Base-by-base conservation (phyloP, 495 filamentous ascomycete genomes). In the Entonaema liquescens region DNA sequence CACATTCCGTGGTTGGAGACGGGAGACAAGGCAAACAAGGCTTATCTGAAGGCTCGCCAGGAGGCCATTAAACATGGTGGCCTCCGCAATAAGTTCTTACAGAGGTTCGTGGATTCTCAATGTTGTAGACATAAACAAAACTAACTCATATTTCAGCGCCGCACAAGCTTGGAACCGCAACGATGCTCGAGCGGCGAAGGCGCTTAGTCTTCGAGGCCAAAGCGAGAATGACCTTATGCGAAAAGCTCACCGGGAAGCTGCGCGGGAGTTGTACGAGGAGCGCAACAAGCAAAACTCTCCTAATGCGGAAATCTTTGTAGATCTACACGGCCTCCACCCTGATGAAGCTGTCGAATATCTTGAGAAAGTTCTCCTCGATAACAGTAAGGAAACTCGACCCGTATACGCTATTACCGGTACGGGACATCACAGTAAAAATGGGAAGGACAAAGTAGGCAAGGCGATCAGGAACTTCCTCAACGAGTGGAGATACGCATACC, bases 161-260 rank as follows among this genome's bases (percentile, higher is more conserved):
- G 95, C 95, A n/a, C 94, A 97, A 84, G 96, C 96, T n/a, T 99
- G 96, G 96, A 97, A 98, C 77, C 92, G 96, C 55, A 98, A 96
- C 75, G 96, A 99, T 78, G 94, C 96, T 23, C 90, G 96, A 69
- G 94, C 95, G 15, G 96, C 96, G 29, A 98, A 98, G 81, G 95
- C 95, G 40, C 84, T 98, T 55, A 95, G 92, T 67, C 87, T 98
- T 52, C 91, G 97, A 13, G 96, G 96, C 26, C 96, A 98, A 78
- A 93, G 90, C 49, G 96, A 98, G 81, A 99, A 99, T 70, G 91
- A 96, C 64, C 88, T 94, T 2, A 99, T 99, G 96, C 89, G 94
- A 68, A 96, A 96, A 83, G 94, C 93, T 28, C 96, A 99, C 74
- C 92, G 95, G 31, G 94, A 97, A 82, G 96, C 96, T 7, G 95